Conservation (phyloP, 768 basidiomycete genomes). For the Mycena albidolilacea region DNA sequence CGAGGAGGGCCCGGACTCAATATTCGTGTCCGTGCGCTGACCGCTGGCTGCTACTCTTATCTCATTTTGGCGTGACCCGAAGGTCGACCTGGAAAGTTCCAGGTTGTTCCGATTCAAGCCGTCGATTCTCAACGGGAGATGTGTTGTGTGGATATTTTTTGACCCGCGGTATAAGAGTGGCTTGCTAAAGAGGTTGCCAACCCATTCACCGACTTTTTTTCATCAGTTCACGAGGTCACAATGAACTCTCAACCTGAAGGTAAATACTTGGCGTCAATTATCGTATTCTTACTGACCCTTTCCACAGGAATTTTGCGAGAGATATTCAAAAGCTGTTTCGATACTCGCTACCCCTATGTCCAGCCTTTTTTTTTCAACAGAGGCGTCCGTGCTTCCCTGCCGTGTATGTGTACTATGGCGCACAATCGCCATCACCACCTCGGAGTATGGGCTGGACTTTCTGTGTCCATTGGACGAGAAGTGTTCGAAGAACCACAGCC, state of each 20-base stretch:
- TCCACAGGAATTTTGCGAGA: slow-evolving; percentile 27
- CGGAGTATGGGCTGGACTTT: slow-evolving; percentile 27
- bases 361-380: slow-evolving; percentile 24
- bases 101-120: background rate
- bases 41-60: background rate
- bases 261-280: background rate
- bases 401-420: slow-evolving; percentile 24
- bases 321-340: slow-evolving; percentile 29
- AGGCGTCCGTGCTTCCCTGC: slow-evolving; percentile 30
- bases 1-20: background rate
- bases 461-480: slow-evolving; percentile 22
- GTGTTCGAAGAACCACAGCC: slow-evolving; percentile 3
- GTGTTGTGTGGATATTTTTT: background rate
- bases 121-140: background rate
- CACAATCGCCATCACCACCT: slow-evolving; percentile 9
- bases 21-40: background rate
- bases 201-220: background rate
- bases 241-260: slow-evolving; percentile 22
- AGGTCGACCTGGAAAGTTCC: background rate
- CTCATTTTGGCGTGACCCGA: background rate
- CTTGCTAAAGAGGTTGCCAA: background rate
- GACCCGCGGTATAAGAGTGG: slow-evolving; percentile 2
- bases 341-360: slow-evolving; percentile 6
- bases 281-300: background rate
- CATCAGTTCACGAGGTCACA: background rate